Base-by-base conservation (phyloP, 2,329 filamentous ascomycete genomes). In the Trichoderma hamatum region DNA sequence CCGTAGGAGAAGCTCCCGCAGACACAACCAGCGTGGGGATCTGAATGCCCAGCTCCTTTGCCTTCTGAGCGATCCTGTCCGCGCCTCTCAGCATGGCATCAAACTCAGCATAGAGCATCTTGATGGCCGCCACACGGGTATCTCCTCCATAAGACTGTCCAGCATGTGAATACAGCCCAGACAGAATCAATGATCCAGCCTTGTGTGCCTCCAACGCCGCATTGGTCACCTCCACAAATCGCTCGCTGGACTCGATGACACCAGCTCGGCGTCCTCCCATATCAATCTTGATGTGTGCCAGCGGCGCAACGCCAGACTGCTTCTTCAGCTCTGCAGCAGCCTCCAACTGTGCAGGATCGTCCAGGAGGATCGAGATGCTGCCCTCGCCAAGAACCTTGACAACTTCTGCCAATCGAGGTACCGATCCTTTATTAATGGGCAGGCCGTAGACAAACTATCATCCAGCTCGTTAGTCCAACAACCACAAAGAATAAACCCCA, bases 1-100 rank as follows among this genome's bases (percentile, higher is more conserved):
- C 88, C 0, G 92, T 94, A 0, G 92, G 92, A 21, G 92, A 93
- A 0, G 92, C 92, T 6, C 92, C 92, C 0, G 93, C 89, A 0
- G 90, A 92, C 3, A 95, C 81, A 1, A 73, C 69, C 67, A 76
- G 70, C 30, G 71, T 61, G 3, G 75, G 72, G 24, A 75, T 68
- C 24, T 68, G 34, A 1, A 72, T 52, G n/a, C 65, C 62, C 49
- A 64, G 59, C n/a, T 73, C 72, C 5, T 68, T 58, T 0, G 75
- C 75, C 19, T 68, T 69, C 13, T 49, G 36, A 9, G 30, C 69
- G n/a, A 76, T 43, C 5, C 71, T 71, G 13, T 74, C 74, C 1
- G 76, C 75, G 2, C 70, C 75, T 11, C 71, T 60, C 30, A 77
- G 64, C 59, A 78, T 74, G 6, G 76, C 75, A 13, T 73, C 66